Evolutionary conservation across 2,329 filamentous ascomycete genomes (phyloP).

Genomic region (Blumeria graminis): DNA sequence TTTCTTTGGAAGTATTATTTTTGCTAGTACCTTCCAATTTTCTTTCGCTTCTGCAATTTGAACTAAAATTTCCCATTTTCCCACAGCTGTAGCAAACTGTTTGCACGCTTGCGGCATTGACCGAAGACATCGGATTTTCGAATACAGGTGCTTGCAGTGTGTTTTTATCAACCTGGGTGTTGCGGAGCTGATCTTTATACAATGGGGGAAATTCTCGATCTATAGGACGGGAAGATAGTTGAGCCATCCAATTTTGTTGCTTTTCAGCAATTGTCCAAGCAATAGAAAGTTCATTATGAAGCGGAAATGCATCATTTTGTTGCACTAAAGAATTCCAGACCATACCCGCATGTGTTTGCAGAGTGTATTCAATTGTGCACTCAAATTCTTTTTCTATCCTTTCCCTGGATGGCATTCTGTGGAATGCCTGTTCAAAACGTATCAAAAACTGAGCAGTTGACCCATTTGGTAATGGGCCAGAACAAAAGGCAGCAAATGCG

Average conservation of each 20-base stretch:
- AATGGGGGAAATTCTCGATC: background rate
- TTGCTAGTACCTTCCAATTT: background rate
- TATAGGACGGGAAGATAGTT: background rate
- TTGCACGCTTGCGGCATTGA: background rate
- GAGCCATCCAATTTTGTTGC: background rate
- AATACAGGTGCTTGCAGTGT: background rate
- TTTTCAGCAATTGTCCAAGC: background rate
- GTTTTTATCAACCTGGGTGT: background rate
- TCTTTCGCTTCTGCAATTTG: background rate
- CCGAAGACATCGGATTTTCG: background rate
- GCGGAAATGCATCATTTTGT: background rate
- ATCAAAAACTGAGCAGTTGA: background rate
- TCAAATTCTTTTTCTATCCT: background rate
- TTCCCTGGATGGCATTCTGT: background rate
- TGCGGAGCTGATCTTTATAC: background rate
- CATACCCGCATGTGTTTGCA: background rate
- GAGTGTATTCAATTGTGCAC: background rate
- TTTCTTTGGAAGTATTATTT: background rate
- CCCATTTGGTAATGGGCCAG: background rate
- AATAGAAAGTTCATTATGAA: background rate
- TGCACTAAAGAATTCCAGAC: background rate
- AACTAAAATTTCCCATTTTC: background rate
- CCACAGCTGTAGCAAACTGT: background rate
- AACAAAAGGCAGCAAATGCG: background rate
- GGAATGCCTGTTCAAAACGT: conserved; percentile 1